Conservation (phyloP, 2,329 filamentous ascomycete species). For the Claviceps cyperi region DNA sequence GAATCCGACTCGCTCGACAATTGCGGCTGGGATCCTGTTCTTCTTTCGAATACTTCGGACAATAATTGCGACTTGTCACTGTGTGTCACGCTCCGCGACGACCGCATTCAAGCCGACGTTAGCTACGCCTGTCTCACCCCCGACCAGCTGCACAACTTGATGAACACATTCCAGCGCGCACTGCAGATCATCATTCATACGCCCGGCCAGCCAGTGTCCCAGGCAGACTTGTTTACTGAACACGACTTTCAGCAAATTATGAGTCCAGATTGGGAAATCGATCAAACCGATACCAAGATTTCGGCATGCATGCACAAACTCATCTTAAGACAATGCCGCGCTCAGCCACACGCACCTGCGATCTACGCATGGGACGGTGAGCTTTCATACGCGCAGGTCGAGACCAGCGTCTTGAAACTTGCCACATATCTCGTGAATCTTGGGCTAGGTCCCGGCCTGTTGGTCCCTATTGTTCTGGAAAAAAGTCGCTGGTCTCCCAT, state of each 20-base stretch:
- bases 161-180: slow-evolving; percentile 37
- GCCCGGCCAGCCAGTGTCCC: slow-evolving; percentile 26
- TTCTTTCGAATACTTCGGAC: slow-evolving; percentile 6
- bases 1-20: slow-evolving; percentile 5
- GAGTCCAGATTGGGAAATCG: slow-evolving; percentile 33
- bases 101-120: slow-evolving; percentile 28
- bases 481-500: slow-evolving; percentile 57
- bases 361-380: slow-evolving; percentile 31
- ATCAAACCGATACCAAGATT: slow-evolving; percentile 22
- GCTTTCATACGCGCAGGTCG: slow-evolving; percentile 26
- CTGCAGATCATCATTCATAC: slow-evolving; percentile 30
- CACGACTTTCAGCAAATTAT: slow-evolving; percentile 39
- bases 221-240: slow-evolving; percentile 39
- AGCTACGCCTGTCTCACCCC: slow-evolving; percentile 28
- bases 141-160: slow-evolving; percentile 31
- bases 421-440: slow-evolving; percentile 32
- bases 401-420: slow-evolving; percentile 23
- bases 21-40: slow-evolving; percentile 5
- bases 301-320: slow-evolving; percentile 30
- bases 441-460: slow-evolving; percentile 35
- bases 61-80: slow-evolving; percentile 32
- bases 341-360: slow-evolving; percentile 25
- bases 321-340: slow-evolving; percentile 25
- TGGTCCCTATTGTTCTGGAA: slow-evolving; percentile 53
- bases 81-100: slow-evolving; percentile 27